Conservation (phyloP, 176 grass and related monocot genomes). For the Otatea glauca region DNA sequence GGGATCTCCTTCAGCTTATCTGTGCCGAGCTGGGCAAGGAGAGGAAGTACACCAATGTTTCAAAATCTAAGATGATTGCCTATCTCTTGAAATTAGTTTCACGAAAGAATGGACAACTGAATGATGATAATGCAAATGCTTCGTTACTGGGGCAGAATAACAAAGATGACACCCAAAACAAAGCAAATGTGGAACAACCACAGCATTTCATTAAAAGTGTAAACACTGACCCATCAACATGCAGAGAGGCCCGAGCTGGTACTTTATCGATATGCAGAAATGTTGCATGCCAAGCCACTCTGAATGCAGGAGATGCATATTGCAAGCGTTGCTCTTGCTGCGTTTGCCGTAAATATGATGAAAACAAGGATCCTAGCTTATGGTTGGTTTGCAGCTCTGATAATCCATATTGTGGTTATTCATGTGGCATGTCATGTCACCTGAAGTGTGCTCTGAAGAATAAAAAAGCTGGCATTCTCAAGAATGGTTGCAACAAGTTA, state of each 20-base stretch:
- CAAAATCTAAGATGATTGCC: slow-evolving; percentile 94
- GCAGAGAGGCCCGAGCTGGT: slow-evolving; percentile 45
- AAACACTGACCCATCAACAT: slow-evolving; percentile 35
- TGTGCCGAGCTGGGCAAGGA: slow-evolving; percentile 88
- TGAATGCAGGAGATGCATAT: slow-evolving; percentile 64
- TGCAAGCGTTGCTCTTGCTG: slow-evolving; percentile 93
- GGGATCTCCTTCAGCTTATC: slow-evolving; percentile 84
- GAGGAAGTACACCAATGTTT: slow-evolving; percentile 86
- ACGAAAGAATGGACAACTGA: slow-evolving; percentile 47
- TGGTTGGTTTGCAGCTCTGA: slow-evolving; percentile 96
- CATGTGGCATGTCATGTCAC: slow-evolving; percentile 85
- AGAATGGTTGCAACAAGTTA: slow-evolving; percentile 63
- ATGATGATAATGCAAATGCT: slow-evolving; percentile 46
- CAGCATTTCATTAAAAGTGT: slow-evolving; percentile 33
- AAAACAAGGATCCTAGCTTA: slow-evolving; percentile 94
- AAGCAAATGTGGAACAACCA: slow-evolving; percentile 43
- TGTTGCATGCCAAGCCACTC: slow-evolving; percentile 73
- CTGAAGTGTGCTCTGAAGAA: slow-evolving; percentile 85
- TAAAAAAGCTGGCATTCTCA: slow-evolving; percentile 70
- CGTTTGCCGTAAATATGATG: slow-evolving; percentile 84
- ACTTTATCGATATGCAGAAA: slow-evolving; percentile 65
- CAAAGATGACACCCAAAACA: slow-evolving; percentile 46
- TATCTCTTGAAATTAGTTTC: slow-evolving; percentile 80
- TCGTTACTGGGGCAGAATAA: slow-evolving; percentile 28
- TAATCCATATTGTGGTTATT: slow-evolving; percentile 57